Base-by-base conservation (phyloP, 371 early-diverging fungal genomes). In the Mucor saturninus region DNA sequence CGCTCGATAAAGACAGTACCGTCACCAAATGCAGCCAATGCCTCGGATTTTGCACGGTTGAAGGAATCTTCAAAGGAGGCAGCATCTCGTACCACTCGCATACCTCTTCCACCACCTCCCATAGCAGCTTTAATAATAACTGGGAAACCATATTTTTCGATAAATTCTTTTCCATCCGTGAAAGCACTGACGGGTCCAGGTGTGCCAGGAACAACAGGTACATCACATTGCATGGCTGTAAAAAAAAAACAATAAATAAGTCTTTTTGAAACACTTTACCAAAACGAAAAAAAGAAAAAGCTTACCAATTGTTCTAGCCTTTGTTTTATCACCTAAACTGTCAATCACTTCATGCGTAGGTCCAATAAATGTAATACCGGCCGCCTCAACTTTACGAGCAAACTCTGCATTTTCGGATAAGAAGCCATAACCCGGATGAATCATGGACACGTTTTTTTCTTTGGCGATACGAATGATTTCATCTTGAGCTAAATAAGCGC, bases 81-180 rank as follows among this genome's bases (percentile, higher is more conserved):
- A 30, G 75, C 75, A 50, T 86, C 86, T 58, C 91, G 86, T 45
- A 95, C 95, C 2, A 93, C 93, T 60, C 95, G 89, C 94, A 98
- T 95, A 63, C 98, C 98, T 71, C 97, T 92, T 38, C 99, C 99
- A 69, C 99, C 99, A 56, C 97, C 97, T 42, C 97, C 97, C 90
- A 93, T 93, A n/a, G 95, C 93, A 5, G 96, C 95, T 80, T 99
- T 99, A 79, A 98, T 91, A 61, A 99, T 96, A 62, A 98, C 85
- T 0, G 98, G 98, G 75, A 92, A 91, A 2, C 95, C 95, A 71
- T 94, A 77, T 71, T 89, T 83, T 60, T 78, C 68, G 64, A 92
- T 89, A 65, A 97, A 95, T 1, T 74, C 81, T 45, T 81, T 75
- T 5, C 89, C 93, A 15, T 95, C 89, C 1, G 59, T 73, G 42